A percentile compares a stretch with the other conserved stretches of the same genome.
phyloP scores from a whole-genome alignment of 306 rosid species.

The Vigna hirtella region DNA sequence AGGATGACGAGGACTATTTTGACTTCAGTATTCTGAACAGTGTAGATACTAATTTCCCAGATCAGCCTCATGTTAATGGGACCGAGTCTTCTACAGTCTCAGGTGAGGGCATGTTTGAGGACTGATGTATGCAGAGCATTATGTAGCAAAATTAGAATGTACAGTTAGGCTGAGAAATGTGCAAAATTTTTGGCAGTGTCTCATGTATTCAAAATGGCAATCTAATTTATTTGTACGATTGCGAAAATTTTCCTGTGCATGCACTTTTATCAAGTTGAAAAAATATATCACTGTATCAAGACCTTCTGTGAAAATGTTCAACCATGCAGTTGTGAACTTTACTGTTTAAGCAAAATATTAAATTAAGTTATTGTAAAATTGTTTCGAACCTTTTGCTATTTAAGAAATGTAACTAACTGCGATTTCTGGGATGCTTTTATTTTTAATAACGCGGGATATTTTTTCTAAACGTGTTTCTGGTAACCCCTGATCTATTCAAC shows the following conservation, averaged over 20 bases:
- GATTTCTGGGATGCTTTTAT: neutral
- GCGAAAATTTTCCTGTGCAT: neutral
- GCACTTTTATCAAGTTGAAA: neutral
- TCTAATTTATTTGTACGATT: constrained; percentile 28
- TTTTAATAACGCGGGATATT: neutral
- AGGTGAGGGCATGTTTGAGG: constrained; percentile 78
- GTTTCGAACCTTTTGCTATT: neutral
- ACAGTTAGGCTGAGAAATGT: constrained; percentile 35
- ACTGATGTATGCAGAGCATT: constrained; percentile 38
- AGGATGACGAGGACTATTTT: constrained; percentile 53
- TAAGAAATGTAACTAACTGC: neutral
- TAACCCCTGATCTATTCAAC: neutral
- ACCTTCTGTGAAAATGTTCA: no score
- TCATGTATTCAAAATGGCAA: neutral
- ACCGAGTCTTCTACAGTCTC: constrained; percentile 75
- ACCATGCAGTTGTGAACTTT: no score
- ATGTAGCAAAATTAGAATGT: constrained; percentile 35
- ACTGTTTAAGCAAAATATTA: no score
- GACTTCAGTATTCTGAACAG: constrained; percentile 69
- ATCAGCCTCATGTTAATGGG: constrained; percentile 86
- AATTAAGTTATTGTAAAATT: neutral
- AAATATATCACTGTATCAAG: no score
- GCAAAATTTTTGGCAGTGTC: constrained; percentile 42
- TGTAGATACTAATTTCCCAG: constrained; percentile 42
- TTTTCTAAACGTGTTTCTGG: no score